phyloP scores from a whole-genome alignment of 306 rosid species.

The Hippophae rhamnoides region DNA sequence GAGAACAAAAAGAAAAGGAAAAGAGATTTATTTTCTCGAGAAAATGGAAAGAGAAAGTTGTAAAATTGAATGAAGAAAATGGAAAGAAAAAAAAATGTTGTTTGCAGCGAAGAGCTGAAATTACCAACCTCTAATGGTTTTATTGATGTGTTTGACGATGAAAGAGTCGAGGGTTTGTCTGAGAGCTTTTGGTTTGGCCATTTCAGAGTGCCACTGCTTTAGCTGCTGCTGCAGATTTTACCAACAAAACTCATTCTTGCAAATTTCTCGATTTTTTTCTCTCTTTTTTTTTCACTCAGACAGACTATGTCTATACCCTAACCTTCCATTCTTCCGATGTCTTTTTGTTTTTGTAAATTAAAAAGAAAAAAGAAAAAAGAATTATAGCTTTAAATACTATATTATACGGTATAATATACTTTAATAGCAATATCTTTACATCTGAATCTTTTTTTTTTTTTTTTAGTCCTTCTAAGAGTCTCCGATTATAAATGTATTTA shows the following conservation, averaged over 20 bases:
- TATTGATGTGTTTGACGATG: constrained; percentile 81
- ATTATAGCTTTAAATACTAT: no score
- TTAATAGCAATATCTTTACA: no score
- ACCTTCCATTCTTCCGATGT: no score
- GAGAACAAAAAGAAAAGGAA: not conserved
- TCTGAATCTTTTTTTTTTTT: no score
- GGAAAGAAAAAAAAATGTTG: not conserved
- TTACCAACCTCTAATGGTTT: constrained; percentile 49
- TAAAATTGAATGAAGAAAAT: not conserved
- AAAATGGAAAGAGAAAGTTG: not conserved
- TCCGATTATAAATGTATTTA: no score
- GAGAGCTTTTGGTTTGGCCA: constrained; percentile 85
- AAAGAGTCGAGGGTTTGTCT: constrained; percentile 91
- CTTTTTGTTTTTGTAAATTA: no score
- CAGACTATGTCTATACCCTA: no score
- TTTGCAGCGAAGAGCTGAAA: not conserved
- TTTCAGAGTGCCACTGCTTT: constrained; percentile 11
- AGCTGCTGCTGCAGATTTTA: not conserved
- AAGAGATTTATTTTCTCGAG: not conserved
- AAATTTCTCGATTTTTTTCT: not conserved
- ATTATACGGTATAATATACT: no score
- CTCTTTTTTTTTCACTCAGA: no score
- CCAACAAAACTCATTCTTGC: not conserved
- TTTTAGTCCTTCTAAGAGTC: no score
- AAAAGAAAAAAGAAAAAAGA: no score